Evolutionary conservation across 202 grass and related monocot species (phyloP).

Genomic region (Alloteropsis angusta): DNA sequence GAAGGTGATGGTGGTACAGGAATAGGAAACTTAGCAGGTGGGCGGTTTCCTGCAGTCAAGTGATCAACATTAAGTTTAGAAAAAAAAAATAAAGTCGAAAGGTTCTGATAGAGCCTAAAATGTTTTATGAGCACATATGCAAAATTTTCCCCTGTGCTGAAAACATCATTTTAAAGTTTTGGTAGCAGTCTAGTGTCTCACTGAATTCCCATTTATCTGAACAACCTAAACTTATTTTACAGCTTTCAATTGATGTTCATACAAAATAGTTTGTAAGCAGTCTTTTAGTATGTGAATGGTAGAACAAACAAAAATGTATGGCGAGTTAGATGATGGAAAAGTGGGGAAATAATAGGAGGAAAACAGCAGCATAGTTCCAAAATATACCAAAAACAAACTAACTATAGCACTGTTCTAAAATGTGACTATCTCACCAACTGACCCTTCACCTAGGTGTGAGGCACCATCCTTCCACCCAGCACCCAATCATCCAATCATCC

Average conservation of each 20-base stretch:
- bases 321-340: neutral
- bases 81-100: constrained; percentile 7
- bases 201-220: neutral
- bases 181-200: neutral
- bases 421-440: neutral
- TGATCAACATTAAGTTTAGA: constrained; percentile 8
- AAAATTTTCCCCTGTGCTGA: neutral
- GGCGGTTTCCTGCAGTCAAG: constrained; percentile 57
- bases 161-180: neutral
- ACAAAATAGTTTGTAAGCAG: neutral
- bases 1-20: constrained; percentile 66
- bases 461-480: neutral
- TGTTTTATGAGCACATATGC: neutral
- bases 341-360: neutral
- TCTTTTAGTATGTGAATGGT: neutral
- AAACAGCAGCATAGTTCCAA: neutral
- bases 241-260: neutral
- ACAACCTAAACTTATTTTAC: neutral
- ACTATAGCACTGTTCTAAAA: neutral
- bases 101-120: neutral
- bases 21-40: constrained; percentile 85
- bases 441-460: neutral
- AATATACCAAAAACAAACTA: neutral
- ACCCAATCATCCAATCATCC: neutral
- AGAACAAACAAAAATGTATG: neutral